phyloP scores from a whole-genome alignment of 345 rosid genomes.

The Clarkia xantiana region DNA sequence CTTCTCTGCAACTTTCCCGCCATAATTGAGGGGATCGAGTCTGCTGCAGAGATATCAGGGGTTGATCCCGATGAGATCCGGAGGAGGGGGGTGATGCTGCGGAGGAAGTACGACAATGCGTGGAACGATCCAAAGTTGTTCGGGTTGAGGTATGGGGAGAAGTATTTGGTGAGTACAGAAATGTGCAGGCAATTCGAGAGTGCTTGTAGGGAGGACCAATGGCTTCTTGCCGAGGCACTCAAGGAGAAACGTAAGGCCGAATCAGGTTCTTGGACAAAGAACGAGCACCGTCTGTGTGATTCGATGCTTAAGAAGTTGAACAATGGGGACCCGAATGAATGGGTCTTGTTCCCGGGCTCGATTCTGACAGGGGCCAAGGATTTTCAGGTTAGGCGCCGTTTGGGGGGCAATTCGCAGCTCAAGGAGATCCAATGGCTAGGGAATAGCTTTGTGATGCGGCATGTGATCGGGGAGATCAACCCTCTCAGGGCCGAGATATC shows the following conservation, averaged over 20 bases:
- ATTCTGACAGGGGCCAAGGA: conserved; percentile 51
- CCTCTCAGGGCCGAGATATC: conserved; percentile 45
- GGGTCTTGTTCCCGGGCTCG: conserved; percentile 49
- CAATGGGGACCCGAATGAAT: conserved; percentile 22
- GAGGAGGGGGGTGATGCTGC: conserved; percentile 44
- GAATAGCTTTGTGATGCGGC: conserved; percentile 52
- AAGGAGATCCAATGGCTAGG: conserved; percentile 95
- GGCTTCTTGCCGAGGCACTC: conserved; percentile 54
- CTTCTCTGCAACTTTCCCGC: conserved; percentile 52
- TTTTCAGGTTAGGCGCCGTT: conserved; percentile 53
- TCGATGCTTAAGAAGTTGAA: conserved; percentile 45
- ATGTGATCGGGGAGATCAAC: conserved; percentile 43
- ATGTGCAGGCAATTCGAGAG: conserved; percentile 35
- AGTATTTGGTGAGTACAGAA: conserved; percentile 51
- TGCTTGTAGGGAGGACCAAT: conserved; percentile 63
- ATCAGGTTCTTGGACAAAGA: conserved; percentile 28
- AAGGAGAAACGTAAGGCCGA: conserved; percentile 36
- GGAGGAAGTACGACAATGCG: conserved; percentile 51
- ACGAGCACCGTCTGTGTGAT: conserved; percentile 49
- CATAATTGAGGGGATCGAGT: conserved; percentile 73
- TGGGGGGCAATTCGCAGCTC: conserved; percentile 47
- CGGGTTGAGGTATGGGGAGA: conserved; percentile 62
- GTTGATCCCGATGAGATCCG: conserved; percentile 72
- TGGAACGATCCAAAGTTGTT: conserved; percentile 77
- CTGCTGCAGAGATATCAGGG: conserved; percentile 73